phyloP scores from a whole-genome alignment of 441 rosid genomes.

The Biscutella laevigata region DNA sequence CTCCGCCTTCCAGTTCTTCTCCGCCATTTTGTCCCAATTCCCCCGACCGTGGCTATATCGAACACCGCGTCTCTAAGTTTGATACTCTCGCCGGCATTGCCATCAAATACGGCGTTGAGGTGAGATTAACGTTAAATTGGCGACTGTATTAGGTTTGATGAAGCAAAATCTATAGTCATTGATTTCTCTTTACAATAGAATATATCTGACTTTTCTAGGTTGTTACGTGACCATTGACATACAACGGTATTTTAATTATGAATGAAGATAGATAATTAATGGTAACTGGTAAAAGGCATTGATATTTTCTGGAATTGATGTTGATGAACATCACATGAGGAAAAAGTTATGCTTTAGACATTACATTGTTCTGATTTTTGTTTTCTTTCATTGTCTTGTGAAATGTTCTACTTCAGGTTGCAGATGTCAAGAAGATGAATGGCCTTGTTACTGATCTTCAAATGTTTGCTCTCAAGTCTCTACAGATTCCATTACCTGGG shows the following conservation, averaged over 20 bases:
- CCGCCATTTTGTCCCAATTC: slow-evolving; percentile 26
- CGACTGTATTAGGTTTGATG: too few species aligned
- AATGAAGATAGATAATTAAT: not conserved
- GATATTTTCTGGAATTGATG: not conserved
- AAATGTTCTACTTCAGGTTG: slow-evolving; percentile 48
- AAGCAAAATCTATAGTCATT: not conserved
- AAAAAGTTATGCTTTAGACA: not conserved
- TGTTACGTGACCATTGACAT: not conserved
- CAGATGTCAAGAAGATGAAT: slow-evolving; percentile 61
- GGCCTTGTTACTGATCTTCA: slow-evolving; percentile 62
- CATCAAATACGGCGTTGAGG: slow-evolving; percentile 51
- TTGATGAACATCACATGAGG: too few species aligned
- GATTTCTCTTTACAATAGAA: not conserved
- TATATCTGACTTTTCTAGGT: not conserved
- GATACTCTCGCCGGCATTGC: slow-evolving; percentile 51
- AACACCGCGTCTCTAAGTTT: slow-evolving; percentile 36
- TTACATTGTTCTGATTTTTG: not conserved
- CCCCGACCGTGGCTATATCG: slow-evolving; percentile 28
- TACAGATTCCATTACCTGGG: slow-evolving; percentile 62
- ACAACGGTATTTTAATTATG: slow-evolving; percentile 5
- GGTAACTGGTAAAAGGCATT: not conserved
- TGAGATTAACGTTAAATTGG: too few species aligned
- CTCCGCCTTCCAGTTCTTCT: slow-evolving; percentile 20
- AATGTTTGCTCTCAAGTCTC: slow-evolving; percentile 61
- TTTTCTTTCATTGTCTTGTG: too few species aligned